phyloP scores from a whole-genome alignment of 257 asterid genomes.

The Solanum pennellii region DNA sequence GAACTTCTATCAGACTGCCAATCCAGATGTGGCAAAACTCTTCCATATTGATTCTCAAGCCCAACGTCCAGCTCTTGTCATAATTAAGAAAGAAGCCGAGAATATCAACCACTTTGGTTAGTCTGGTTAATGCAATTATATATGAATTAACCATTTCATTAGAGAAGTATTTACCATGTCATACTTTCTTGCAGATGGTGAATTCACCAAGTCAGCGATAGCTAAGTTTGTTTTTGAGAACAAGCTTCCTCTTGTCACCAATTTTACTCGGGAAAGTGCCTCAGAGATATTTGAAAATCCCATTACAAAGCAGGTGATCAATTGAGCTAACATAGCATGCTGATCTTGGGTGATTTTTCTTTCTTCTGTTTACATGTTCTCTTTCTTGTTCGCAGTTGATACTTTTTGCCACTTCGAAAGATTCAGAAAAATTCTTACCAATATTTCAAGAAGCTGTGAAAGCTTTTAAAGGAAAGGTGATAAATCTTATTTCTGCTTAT shows the following conservation, averaged over 20 bases:
- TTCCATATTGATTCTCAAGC: constrained; percentile 67
- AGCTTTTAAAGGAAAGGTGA: constrained; percentile 86
- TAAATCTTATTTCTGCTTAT: background rate
- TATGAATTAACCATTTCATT: background rate
- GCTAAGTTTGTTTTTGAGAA: constrained; percentile 71
- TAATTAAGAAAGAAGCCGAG: constrained; percentile 79
- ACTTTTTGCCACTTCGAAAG: constrained; percentile 63
- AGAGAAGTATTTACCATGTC: background rate
- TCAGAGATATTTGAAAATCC: constrained; percentile 77
- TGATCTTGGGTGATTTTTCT: background rate
- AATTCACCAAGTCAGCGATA: constrained; percentile 66
- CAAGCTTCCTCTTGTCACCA: constrained; percentile 74
- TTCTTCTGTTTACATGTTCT: background rate
- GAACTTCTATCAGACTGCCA: constrained; percentile 72
- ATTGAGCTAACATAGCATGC: background rate
- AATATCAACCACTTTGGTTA: constrained; percentile 65
- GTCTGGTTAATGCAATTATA: constrained; percentile 11
- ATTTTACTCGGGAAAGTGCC: constrained; percentile 70
- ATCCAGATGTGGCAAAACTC: constrained; percentile 63
- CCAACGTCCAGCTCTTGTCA: constrained; percentile 74
- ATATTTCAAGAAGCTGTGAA: constrained; percentile 75
- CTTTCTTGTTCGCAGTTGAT: constrained; percentile 45
- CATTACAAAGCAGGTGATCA: constrained; percentile 76
- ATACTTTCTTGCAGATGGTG: constrained; percentile 38
- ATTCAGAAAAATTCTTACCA: constrained; percentile 48